phyloP scores from a whole-genome alignment of 1,284 basidiomycete species.

The Tylopilus sp. region DNA sequence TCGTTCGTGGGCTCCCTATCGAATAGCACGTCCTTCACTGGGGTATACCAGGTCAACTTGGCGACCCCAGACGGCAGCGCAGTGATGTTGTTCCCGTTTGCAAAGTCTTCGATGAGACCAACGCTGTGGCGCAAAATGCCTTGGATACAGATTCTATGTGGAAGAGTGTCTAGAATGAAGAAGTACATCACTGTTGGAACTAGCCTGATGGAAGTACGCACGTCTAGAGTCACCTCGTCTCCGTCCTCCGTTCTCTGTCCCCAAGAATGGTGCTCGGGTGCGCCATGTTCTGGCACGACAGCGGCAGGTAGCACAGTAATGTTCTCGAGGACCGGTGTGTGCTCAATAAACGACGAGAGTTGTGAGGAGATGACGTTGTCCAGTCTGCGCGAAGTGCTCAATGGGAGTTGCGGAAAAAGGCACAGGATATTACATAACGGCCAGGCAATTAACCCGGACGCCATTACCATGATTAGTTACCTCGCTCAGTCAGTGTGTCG shows the following conservation, averaged over 20 bases:
- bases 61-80: constrained; percentile 45
- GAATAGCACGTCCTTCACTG: constrained; percentile 49
- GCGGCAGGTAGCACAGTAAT: constrained; percentile 37
- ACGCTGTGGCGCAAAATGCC: constrained; percentile 50
- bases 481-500: neutral
- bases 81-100: constrained; percentile 47
- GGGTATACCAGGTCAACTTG: constrained; percentile 44
- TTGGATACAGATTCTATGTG: constrained; percentile 50
- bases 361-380: constrained; percentile 25
- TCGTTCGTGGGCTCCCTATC: constrained; percentile 49
- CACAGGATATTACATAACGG: too few species aligned
- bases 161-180: constrained; percentile 49
- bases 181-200: neutral
- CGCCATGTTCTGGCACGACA: constrained; percentile 27
- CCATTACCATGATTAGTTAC: constrained; percentile 13
- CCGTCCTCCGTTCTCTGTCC: constrained; percentile 36
- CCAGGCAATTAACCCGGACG: constrained; percentile 6
- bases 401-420: constrained; percentile 6
- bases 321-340: constrained; percentile 26
- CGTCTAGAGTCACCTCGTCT: constrained; percentile 30
- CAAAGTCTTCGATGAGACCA: constrained; percentile 53
- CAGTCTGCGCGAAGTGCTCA: neutral
- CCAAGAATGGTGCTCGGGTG: constrained; percentile 35
- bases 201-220: constrained; percentile 7
- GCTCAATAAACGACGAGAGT: constrained; percentile 30